Conservation (phyloP, 441 rosid genomes). For the Gossypium schwendimanii region DNA sequence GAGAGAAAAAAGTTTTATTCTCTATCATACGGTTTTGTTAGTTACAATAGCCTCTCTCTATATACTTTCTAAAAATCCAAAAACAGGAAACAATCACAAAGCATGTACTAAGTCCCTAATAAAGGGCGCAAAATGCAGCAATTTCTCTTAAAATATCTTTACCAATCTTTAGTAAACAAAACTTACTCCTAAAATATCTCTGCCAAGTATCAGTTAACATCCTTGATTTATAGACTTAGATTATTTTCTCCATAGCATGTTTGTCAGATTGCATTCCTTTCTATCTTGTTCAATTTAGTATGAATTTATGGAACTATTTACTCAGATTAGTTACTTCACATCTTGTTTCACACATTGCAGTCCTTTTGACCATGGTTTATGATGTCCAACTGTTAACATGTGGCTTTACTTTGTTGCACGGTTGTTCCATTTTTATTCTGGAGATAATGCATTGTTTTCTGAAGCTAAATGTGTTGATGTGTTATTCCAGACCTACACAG, state of each 20-base stretch:
- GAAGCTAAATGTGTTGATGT: slow-evolving; percentile 23
- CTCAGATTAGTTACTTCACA: neutral
- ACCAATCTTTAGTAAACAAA: neutral
- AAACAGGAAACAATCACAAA: neutral
- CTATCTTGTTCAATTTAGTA: neutral
- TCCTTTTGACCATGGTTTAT: slow-evolving; percentile 1
- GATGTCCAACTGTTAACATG: neutral
- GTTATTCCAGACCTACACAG: slow-evolving; percentile 65
- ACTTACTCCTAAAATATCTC: neutral
- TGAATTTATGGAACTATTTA: neutral
- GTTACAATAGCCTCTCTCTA: too few species aligned
- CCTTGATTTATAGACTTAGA: neutral
- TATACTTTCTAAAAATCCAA: neutral
- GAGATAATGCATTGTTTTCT: neutral
- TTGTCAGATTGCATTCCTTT: neutral
- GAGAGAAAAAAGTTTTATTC: neutral
- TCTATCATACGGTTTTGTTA: neutral
- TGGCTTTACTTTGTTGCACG: slow-evolving; percentile 1
- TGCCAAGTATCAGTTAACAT: neutral
- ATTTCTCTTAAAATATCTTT: neutral
- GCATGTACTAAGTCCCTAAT: neutral
- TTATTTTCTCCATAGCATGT: slow-evolving; percentile 3
- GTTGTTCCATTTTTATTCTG: neutral
- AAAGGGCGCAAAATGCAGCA: neutral
- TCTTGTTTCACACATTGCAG: neutral